These are phyloP conservation scores for Leccinum pachyderme DNA, from an alignment of 1,284 basidiomycete genomes.

Conservation along the genomic window DNA sequence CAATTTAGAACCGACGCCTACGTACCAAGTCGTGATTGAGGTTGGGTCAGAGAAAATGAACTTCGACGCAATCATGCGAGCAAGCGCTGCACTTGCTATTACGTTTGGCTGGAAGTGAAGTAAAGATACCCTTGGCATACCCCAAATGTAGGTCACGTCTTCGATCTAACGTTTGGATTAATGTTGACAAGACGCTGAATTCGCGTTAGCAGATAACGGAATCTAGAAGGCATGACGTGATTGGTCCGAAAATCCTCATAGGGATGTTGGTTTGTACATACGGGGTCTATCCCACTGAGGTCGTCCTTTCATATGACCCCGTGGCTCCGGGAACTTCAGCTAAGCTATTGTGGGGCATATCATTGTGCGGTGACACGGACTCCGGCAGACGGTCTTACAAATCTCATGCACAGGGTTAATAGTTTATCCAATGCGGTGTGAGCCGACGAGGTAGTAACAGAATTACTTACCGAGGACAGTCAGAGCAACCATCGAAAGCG, in stretches of 20 bases:
- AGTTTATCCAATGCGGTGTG: too few species aligned
- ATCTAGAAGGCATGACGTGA: neutral
- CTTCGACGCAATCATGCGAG: neutral
- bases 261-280: too few species aligned
- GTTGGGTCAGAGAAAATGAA: neutral
- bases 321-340: neutral
- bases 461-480: neutral
- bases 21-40: neutral
- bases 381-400: neutral
- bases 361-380: neutral
- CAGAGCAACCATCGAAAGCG: neutral
- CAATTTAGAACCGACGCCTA: neutral
- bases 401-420: neutral
- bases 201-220: neutral
- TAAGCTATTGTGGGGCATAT: neutral
- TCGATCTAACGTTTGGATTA: neutral
- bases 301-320: neutral
- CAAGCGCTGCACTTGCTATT: neutral
- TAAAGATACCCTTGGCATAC: neutral
- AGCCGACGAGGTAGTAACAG: too few species aligned
- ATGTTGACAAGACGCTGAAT: neutral
- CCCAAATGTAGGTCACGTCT: neutral
- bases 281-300: too few species aligned
- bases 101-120: neutral
- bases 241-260: neutral